Evolutionary conservation across 805 yeast species (phyloP).

Genomic region (Torulaspora microellipsoides): DNA sequence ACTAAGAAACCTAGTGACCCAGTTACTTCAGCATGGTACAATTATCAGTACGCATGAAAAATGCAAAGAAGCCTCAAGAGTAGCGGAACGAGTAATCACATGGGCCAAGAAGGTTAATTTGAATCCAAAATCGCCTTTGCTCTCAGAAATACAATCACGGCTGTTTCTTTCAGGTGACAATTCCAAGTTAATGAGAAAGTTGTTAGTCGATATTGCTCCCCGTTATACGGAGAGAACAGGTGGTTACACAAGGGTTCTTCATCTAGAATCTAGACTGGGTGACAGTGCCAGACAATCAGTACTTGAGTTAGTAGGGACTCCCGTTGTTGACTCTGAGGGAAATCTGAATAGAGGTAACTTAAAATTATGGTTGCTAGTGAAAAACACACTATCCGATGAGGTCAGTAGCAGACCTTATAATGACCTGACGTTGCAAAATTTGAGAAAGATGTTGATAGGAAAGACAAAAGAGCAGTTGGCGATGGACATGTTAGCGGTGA

Average conservation of each 20-base stretch:
- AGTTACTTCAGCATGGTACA: constrained; percentile 64
- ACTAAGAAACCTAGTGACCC: constrained; percentile 60
- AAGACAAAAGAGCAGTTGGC: constrained; percentile 16
- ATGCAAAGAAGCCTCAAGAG: constrained; percentile 63
- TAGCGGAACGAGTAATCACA: constrained; percentile 60
- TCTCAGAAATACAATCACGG: constrained; percentile 37
- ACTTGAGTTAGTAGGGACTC: constrained; percentile 77
- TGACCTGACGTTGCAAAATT: constrained; percentile 21
- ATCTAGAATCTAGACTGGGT: constrained; percentile 78
- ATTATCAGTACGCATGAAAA: constrained; percentile 70
- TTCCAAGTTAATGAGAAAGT: constrained; percentile 52
- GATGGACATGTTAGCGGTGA: constrained; percentile 17
- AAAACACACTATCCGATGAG: constrained; percentile 24
- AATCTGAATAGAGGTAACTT: constrained; percentile 29
- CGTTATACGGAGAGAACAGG: constrained; percentile 62
- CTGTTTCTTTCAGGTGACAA: constrained; percentile 45
- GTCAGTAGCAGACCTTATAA: constrained; percentile 18
- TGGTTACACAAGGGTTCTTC: constrained; percentile 83
- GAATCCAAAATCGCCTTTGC: constrained; percentile 15
- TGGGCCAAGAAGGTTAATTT: constrained; percentile 43
- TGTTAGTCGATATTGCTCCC: constrained; percentile 58
- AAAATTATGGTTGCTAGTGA: constrained; percentile 31
- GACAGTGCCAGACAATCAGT: constrained; percentile 90
- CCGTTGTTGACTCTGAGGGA: constrained; percentile 24
- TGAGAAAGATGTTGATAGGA: constrained; percentile 21